Evolutionary conservation across 2,329 filamentous ascomycete genomes (phyloP).

Genomic region (Fusarium keratoplasticum): DNA sequence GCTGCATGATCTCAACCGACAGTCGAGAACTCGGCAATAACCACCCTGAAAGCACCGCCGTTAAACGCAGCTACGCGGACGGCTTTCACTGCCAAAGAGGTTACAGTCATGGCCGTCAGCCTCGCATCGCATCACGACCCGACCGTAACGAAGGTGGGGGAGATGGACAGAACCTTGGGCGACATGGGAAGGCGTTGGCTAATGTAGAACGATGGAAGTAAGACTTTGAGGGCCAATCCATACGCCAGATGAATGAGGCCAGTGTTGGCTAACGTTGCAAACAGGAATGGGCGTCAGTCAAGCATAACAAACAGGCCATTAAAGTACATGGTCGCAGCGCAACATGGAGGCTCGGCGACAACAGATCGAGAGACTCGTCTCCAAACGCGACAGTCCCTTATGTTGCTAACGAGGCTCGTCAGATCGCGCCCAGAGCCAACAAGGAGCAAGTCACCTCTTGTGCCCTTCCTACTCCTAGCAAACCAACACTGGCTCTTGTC

Average conservation of each 20-base stretch:
- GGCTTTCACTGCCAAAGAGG: not conserved
- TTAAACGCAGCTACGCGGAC: too few species aligned
- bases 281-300: not conserved
- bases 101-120: not conserved
- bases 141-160: not conserved
- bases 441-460: not conserved
- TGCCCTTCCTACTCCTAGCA: too few species aligned
- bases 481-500: too few species aligned
- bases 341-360: not conserved
- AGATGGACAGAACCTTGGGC: not conserved
- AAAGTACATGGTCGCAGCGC: not conserved
- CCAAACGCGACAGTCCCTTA: not conserved
- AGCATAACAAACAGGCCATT: not conserved
- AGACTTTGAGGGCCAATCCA: not conserved
- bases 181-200: not conserved
- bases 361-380: not conserved
- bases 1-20: not conserved
- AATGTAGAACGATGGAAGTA: too few species aligned
- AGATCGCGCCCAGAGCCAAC: not conserved
- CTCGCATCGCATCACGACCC: not conserved
- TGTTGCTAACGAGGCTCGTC: not conserved
- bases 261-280: not conserved
- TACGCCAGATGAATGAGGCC: not conserved
- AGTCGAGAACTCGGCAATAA: not conserved
- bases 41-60: too few species aligned